These are phyloP conservation scores for Pleurotus cornucopiae DNA, from an alignment of 768 basidiomycete species.

Conservation along the genomic window DNA sequence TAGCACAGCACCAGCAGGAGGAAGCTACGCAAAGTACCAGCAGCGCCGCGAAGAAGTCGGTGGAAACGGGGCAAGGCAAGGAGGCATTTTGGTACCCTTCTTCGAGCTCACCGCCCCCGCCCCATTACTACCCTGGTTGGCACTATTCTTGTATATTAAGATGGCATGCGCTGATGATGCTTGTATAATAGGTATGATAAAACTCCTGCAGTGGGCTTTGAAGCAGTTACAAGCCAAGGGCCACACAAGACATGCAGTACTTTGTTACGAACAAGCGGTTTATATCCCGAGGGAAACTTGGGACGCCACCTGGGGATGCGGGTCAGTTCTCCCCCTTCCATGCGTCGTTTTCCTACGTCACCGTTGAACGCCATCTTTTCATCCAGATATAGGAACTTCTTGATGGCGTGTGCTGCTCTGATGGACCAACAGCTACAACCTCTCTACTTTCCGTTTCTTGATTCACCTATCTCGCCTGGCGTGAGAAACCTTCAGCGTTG, in stretches of 20 bases:
- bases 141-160: neutral
- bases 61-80: neutral
- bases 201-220: constrained; percentile 54
- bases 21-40: too few species aligned
- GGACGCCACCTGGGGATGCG: constrained; percentile 73
- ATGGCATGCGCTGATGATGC: neutral
- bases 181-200: constrained; percentile 51
- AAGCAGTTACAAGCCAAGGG: constrained; percentile 47
- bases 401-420: constrained; percentile 73
- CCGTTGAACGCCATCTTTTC: neutral
- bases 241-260: constrained; percentile 46
- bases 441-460: constrained; percentile 57
- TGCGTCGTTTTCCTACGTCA: neutral
- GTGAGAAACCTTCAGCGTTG: constrained; percentile 71
- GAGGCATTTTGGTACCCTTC: constrained; percentile 68
- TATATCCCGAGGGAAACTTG: constrained; percentile 55
- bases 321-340: constrained; percentile 33
- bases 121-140: constrained; percentile 63
- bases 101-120: constrained; percentile 34
- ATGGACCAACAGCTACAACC: constrained; percentile 63
- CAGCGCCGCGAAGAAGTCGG: too few species aligned
- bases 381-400: constrained; percentile 73
- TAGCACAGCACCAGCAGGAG: too few species aligned
- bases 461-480: constrained; percentile 56
- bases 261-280: constrained; percentile 61